Conservation (phyloP, 768 basidiomycete genomes). For the Psilocybe subaeruginosa region DNA sequence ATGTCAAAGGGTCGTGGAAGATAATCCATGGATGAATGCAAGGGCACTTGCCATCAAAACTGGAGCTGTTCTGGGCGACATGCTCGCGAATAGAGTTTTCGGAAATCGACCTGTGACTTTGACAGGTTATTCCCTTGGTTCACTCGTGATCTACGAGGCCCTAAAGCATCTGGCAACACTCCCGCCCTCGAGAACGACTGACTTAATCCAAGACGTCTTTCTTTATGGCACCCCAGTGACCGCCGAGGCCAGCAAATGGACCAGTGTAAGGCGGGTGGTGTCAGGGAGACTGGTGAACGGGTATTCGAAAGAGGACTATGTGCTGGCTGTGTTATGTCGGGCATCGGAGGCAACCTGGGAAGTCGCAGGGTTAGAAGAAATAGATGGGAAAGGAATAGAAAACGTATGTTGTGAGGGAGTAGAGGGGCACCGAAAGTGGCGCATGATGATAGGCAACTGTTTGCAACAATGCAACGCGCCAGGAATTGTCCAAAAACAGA, state of each 20-base stretch:
- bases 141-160: slow-evolving; percentile 59
- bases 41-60: slow-evolving; percentile 54
- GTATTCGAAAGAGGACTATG: slow-evolving; percentile 53
- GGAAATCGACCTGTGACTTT: slow-evolving; percentile 58
- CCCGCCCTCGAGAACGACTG: slow-evolving; percentile 43
- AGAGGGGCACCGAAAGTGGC: slow-evolving; percentile 26
- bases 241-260: slow-evolving; percentile 44
- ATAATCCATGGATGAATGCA: slow-evolving; percentile 65
- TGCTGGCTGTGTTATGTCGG: slow-evolving; percentile 55
- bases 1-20: slow-evolving; percentile 25
- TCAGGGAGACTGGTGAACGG: slow-evolving; percentile 58
- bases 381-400: slow-evolving; percentile 54
- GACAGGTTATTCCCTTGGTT: slow-evolving; percentile 59
- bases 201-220: slow-evolving; percentile 57
- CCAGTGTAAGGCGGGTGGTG: slow-evolving; percentile 48
- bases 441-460: slow-evolving; percentile 47
- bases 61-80: slow-evolving; percentile 55
- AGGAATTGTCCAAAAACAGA: slow-evolving; percentile 37
- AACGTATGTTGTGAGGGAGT: slow-evolving; percentile 41
- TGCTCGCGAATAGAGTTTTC: slow-evolving; percentile 51
- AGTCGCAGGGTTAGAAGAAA: slow-evolving; percentile 52
- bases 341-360: slow-evolving; percentile 48
- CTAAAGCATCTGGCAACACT: slow-evolving; percentile 49
- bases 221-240: slow-evolving; percentile 55
- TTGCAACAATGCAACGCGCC: slow-evolving; percentile 41